Conservation (phyloP, 176 grass and related monocot species). For the Ensete glaucum region DNA sequence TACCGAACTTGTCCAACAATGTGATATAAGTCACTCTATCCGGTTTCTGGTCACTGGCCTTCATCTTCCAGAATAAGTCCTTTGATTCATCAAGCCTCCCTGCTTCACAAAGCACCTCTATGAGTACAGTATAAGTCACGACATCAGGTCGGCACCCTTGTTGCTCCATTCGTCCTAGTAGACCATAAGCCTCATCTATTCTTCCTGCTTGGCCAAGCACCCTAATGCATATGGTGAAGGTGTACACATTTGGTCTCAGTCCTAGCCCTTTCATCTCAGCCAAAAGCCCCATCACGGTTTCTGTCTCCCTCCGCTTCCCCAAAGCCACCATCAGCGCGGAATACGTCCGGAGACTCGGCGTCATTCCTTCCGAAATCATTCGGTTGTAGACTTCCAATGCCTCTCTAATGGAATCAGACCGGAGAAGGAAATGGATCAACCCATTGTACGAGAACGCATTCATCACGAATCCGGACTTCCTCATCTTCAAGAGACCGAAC, state of each 20-base stretch:
- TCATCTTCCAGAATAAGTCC: slow-evolving; percentile 80
- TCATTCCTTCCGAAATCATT: slow-evolving; percentile 39
- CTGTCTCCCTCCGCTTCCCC: slow-evolving; percentile 57
- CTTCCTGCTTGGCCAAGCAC: slow-evolving; percentile 55
- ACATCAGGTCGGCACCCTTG: slow-evolving; percentile 71
- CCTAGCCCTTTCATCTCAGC: slow-evolving; percentile 60
- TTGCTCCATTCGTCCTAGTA: slow-evolving; percentile 56
- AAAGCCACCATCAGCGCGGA: slow-evolving; percentile 66
- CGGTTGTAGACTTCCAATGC: slow-evolving; percentile 55
- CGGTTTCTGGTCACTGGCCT: slow-evolving; percentile 58
- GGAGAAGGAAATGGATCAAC: slow-evolving; percentile 69
- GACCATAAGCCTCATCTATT: slow-evolving; percentile 42
- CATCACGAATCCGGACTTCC: slow-evolving; percentile 43
- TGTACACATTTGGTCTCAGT: slow-evolving; percentile 80
- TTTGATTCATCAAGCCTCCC: slow-evolving; percentile 53
- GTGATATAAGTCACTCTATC: slow-evolving; percentile 78
- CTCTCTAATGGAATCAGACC: slow-evolving; percentile 46
- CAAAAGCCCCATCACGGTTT: slow-evolving; percentile 53
- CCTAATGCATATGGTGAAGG: slow-evolving; percentile 87
- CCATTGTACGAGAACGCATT: slow-evolving; percentile 77
- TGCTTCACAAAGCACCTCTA: slow-evolving; percentile 67
- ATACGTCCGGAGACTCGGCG: slow-evolving; percentile 66
- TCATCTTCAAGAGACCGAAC: slow-evolving; percentile 47
- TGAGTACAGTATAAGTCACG: slow-evolving; percentile 66
- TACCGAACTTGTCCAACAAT: slow-evolving; percentile 72